Percentiles rank a stretch among this genome's conserved stretches.
phyloP scores from a whole-genome alignment of 768 basidiomycete species.

The Collybia nuda region DNA sequence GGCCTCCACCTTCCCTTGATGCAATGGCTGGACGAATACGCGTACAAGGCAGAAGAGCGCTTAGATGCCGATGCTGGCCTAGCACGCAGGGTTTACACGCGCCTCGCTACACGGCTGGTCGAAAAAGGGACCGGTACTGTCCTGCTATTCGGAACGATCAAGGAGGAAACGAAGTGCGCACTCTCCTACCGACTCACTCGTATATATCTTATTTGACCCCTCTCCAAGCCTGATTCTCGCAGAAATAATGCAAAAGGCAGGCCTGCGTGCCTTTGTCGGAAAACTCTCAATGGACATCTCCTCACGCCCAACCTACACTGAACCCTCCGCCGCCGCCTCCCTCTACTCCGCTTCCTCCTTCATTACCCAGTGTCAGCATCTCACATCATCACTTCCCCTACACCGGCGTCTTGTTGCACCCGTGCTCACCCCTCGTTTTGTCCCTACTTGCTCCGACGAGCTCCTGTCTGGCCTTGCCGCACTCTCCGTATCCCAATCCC shows the following conservation, averaged over 20 bases:
- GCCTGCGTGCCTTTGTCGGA: slow-evolving; percentile 81
- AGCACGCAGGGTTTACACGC: slow-evolving; percentile 65
- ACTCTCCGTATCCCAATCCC: slow-evolving; percentile 42
- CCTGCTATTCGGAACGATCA: slow-evolving; percentile 82
- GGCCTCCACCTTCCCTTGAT: slow-evolving; percentile 83
- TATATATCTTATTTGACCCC: neutral
- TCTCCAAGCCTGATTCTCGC: slow-evolving; percentile 71
- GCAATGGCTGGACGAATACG: slow-evolving; percentile 82
- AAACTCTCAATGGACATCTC: slow-evolving; percentile 91
- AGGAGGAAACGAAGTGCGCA: slow-evolving; percentile 75
- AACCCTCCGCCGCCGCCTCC: slow-evolving; percentile 51
- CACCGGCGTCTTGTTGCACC: slow-evolving; percentile 67
- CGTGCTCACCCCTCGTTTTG: slow-evolving; percentile 86
- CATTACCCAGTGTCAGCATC: slow-evolving; percentile 44
- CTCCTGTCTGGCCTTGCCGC: slow-evolving; percentile 63
- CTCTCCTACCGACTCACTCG: neutral
- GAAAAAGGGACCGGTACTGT: slow-evolving; percentile 79
- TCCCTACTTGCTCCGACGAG: slow-evolving; percentile 82
- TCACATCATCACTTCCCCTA: slow-evolving; percentile 36
- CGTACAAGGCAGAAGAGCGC: slow-evolving; percentile 77
- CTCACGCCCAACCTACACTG: slow-evolving; percentile 68
- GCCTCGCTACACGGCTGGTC: slow-evolving; percentile 64
- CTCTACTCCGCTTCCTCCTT: slow-evolving; percentile 56
- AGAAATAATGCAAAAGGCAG: slow-evolving; percentile 64
- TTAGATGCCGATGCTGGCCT: slow-evolving; percentile 63